phyloP scores from a whole-genome alignment of 2,329 filamentous ascomycete species.

The Coleophoma eucalyptorum region DNA sequence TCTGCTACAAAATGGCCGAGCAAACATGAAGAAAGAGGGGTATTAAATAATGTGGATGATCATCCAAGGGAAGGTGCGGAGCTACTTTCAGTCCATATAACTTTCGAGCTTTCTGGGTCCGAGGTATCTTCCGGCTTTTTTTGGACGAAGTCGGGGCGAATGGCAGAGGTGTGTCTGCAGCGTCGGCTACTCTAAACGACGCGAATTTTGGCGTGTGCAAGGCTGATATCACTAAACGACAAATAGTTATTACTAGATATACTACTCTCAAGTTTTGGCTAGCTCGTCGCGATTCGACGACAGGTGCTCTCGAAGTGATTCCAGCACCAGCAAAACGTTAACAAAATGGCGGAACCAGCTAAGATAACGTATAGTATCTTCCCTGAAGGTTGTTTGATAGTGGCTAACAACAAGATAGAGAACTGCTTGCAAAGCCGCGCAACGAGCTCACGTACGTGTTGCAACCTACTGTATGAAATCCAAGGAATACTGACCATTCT shows the following conservation, averaged over 20 bases:
- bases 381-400: not conserved
- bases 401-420: conserved; percentile 47
- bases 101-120: not conserved
- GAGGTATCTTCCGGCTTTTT: not conserved
- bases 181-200: not conserved
- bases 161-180: not conserved
- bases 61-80: conserved; percentile 14
- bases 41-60: conserved; percentile 5
- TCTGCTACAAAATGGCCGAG: conserved; percentile 47
- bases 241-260: no score
- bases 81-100: not conserved
- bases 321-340: conserved; percentile 17
- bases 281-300: not conserved
- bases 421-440: conserved; percentile 84
- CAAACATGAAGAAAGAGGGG: conserved; percentile 48
- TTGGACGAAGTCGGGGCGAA: not conserved
- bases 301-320: conserved; percentile 3
- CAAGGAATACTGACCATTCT: not conserved
- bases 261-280: not conserved
- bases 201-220: not conserved
- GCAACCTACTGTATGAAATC: no score
- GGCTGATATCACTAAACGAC: no score
- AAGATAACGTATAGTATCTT: conserved; percentile 61
- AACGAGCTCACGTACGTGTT: conserved; percentile 80
- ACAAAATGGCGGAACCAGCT: conserved; percentile 54